Percentiles rank a stretch among this genome's conserved stretches.
Conservation (phyloP, 176 grass and related monocot species). For the Triticum urartu region DNA sequence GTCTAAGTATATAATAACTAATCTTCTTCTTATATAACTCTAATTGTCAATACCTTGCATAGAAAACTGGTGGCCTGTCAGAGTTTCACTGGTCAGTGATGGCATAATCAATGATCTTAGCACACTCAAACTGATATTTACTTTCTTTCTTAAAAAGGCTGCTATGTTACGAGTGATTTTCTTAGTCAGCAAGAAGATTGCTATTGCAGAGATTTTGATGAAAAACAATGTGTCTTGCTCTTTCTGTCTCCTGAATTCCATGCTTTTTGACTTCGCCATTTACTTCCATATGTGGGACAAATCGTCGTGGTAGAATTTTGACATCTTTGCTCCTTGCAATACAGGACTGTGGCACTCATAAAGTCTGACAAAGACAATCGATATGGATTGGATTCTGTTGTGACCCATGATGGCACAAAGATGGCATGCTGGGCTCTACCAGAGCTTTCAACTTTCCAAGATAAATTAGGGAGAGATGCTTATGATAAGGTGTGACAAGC, state of each 20-base stretch:
- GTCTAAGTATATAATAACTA: no score
- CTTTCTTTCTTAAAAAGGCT: not conserved
- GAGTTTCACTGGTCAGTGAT: not conserved
- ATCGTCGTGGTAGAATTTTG: not conserved
- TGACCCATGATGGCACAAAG: conserved; percentile 82
- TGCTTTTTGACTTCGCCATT: not conserved
- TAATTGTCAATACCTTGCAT: not conserved
- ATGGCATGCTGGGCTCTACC: conserved; percentile 72
- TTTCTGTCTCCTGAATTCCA: not conserved
- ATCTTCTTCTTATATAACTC: not conserved
- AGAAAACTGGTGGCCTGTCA: not conserved
- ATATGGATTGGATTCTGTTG: conserved; percentile 68
- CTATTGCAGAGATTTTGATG: not conserved
- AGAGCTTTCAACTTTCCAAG: conserved; percentile 58
- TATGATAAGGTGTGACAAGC: conserved; percentile 64
- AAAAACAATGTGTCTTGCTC: not conserved
- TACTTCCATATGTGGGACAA: not conserved
- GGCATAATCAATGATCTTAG: not conserved
- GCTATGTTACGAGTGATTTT: not conserved
- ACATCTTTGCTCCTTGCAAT: not conserved
- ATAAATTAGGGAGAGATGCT: conserved; percentile 64
- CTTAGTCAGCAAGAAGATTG: not conserved
- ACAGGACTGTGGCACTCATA: conserved; percentile 71
- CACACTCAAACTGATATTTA: not conserved
- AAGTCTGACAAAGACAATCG: conserved; percentile 85